Conservation (phyloP, 2,329 filamentous ascomycete species). For the Chrysoporthe puriensis region DNA sequence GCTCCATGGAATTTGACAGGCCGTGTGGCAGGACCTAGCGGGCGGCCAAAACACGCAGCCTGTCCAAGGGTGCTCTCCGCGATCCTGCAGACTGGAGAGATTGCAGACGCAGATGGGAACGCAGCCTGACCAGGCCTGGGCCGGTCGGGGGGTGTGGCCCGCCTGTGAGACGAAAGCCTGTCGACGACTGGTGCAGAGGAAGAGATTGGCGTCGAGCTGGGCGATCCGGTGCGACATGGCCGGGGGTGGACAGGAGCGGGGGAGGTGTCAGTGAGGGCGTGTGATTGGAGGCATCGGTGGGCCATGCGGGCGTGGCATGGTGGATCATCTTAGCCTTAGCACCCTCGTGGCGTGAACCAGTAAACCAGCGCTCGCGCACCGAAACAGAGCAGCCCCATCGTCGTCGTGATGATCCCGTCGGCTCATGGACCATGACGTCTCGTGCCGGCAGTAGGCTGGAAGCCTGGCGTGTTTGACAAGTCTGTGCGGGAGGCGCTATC, state of each 20-base stretch:
- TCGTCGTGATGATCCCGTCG: background rate
- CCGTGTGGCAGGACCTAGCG: slow-evolving; percentile 17
- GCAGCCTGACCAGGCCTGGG: slow-evolving; percentile 14
- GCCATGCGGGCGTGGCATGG: slow-evolving; percentile 22
- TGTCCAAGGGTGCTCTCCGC: slow-evolving; percentile 10
- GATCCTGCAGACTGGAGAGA: slow-evolving; percentile 26
- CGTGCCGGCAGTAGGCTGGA: background rate
- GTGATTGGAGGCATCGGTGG: slow-evolving; percentile 25
- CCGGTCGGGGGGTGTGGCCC: slow-evolving; percentile 15
- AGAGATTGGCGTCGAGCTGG: slow-evolving; percentile 26
- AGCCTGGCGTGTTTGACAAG: background rate
- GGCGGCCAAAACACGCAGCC: slow-evolving; percentile 23
- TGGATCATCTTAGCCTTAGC: slow-evolving; percentile 16
- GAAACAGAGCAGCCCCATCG: background rate
- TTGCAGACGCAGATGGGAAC: slow-evolving; percentile 27
- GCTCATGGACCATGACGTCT: background rate
- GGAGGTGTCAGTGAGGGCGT: slow-evolving; percentile 14
- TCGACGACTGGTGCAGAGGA: background rate
- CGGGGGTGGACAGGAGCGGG: slow-evolving; percentile 24
- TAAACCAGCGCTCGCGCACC: slow-evolving; percentile 10
- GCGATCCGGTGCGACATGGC: slow-evolving; percentile 27
- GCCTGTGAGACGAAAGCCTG: slow-evolving; percentile 17
- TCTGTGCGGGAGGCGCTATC: background rate
- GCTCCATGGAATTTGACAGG: slow-evolving; percentile 12
- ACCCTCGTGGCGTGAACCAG: slow-evolving; percentile 22